These are phyloP conservation scores for Agrocybe pediades DNA, from an alignment of 768 basidiomycete genomes.

Conservation along the genomic window DNA sequence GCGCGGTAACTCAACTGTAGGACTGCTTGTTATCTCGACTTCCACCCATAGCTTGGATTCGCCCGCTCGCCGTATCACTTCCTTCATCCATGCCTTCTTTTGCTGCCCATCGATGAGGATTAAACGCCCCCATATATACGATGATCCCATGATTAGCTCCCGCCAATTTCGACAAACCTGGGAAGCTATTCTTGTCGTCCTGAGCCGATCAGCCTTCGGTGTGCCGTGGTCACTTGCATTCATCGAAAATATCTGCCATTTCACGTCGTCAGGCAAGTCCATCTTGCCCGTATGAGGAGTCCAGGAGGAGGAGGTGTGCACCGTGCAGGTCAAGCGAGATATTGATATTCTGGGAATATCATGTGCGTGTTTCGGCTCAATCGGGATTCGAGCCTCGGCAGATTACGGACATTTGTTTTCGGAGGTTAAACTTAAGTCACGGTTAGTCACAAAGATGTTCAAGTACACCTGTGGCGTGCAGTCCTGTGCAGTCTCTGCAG, in stretches of 20 bases:
- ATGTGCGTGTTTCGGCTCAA: too few species aligned
- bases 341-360: too few species aligned
- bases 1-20: background rate
- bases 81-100: background rate
- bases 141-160: background rate
- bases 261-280: background rate
- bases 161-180: slow-evolving; percentile 1
- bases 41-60: background rate
- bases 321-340: too few species aligned
- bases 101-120: background rate
- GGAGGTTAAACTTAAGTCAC: too few species aligned
- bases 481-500: too few species aligned
- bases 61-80: background rate
- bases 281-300: too few species aligned
- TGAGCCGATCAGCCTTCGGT: background rate
- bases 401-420: too few species aligned
- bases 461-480: too few species aligned
- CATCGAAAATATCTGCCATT: background rate
- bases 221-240: background rate
- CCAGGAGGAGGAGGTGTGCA: too few species aligned
- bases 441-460: too few species aligned
- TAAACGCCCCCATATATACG: background rate
- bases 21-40: background rate
- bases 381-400: too few species aligned
- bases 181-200: background rate